Conservation (phyloP, 1,139 yeast species). For the Yamadazyma triangularis region DNA sequence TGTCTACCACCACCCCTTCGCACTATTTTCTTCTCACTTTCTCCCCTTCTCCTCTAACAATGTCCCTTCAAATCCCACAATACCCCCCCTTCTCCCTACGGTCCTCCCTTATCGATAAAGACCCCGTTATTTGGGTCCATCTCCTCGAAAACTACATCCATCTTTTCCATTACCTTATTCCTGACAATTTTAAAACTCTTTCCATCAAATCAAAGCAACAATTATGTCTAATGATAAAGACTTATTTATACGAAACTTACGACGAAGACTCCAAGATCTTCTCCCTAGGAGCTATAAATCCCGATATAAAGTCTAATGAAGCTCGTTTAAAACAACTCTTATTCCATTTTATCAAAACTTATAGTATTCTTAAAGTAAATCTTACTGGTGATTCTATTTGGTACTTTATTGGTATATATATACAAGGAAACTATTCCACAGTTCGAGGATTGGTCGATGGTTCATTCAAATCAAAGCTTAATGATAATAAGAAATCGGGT, state of each 20-base stretch:
- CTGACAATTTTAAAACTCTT: slow-evolving; percentile 29
- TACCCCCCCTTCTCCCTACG: slow-evolving; percentile 72
- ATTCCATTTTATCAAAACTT: slow-evolving; percentile 46
- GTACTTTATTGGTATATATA: slow-evolving; percentile 56
- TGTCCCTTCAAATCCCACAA: too few species aligned
- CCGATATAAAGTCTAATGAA: slow-evolving; percentile 56
- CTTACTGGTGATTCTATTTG: slow-evolving; percentile 57
- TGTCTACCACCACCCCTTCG: too few species aligned
- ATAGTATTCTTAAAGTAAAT: slow-evolving; percentile 53
- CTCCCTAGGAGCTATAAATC: slow-evolving; percentile 66
- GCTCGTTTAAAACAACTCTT: slow-evolving; percentile 44
- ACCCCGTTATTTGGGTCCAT: slow-evolving; percentile 80
- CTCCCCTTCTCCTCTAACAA: too few species aligned
- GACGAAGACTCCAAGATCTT: slow-evolving; percentile 56
- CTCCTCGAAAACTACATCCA: slow-evolving; percentile 57
- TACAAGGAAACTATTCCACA: slow-evolving; percentile 35
- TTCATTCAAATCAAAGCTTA: slow-evolving; percentile 39
- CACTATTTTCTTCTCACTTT: too few species aligned
- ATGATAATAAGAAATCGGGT: slow-evolving; percentile 49
- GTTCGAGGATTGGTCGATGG: slow-evolving; percentile 58
- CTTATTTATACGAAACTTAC: slow-evolving; percentile 57
- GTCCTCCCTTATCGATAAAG: slow-evolving; percentile 71
- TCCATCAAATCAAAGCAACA: slow-evolving; percentile 55
- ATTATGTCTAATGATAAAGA: slow-evolving; percentile 49
- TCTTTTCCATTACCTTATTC: slow-evolving; percentile 43